phyloP scores from a whole-genome alignment of 1,284 basidiomycete genomes.

The Cutaneotrichosporon cyanovorans region DNA sequence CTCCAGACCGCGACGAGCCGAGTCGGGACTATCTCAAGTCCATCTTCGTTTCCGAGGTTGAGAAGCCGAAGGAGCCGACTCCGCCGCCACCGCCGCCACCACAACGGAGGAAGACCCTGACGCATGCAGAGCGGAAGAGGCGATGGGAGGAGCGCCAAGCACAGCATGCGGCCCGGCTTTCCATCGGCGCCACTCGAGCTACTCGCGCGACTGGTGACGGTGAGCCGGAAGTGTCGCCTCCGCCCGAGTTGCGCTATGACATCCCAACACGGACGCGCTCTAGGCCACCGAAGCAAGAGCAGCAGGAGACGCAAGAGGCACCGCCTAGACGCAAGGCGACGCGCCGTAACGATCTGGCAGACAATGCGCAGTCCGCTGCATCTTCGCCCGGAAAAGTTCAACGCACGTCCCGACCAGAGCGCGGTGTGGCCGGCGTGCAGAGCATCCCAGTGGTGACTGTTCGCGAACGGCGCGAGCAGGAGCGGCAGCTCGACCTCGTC shows the following conservation, averaged over 20 bases:
- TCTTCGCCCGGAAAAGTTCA: constrained; percentile 8
- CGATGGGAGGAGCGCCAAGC: constrained; percentile 23
- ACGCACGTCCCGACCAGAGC: constrained; percentile 16
- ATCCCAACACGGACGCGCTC: neutral
- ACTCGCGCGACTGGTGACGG: neutral
- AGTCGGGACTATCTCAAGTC: constrained; percentile 55
- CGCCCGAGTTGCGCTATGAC: neutral
- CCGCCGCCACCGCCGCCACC: constrained; percentile 47
- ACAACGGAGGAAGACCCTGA: constrained; percentile 36
- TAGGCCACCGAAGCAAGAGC: neutral
- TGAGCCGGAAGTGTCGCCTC: neutral
- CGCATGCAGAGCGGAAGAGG: constrained; percentile 16
- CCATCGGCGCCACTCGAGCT: constrained; percentile 4
- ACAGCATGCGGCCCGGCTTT: constrained; percentile 4
- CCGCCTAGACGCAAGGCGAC: neutral
- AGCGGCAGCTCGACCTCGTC: constrained; percentile 36
- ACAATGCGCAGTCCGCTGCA: neutral
- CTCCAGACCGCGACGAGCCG: constrained; percentile 32
- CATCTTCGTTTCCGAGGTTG: constrained; percentile 61
- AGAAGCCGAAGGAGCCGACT: constrained; percentile 54
- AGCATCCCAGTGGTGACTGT: constrained; percentile 40
- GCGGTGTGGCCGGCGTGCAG: constrained; percentile 36
- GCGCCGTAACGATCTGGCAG: neutral
- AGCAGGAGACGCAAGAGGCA: neutral
- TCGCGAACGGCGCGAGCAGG: constrained; percentile 39